Evolutionary conservation across 2,329 filamentous ascomycete species (phyloP).

Genomic region (Penicillium psychrosexuale): DNA sequence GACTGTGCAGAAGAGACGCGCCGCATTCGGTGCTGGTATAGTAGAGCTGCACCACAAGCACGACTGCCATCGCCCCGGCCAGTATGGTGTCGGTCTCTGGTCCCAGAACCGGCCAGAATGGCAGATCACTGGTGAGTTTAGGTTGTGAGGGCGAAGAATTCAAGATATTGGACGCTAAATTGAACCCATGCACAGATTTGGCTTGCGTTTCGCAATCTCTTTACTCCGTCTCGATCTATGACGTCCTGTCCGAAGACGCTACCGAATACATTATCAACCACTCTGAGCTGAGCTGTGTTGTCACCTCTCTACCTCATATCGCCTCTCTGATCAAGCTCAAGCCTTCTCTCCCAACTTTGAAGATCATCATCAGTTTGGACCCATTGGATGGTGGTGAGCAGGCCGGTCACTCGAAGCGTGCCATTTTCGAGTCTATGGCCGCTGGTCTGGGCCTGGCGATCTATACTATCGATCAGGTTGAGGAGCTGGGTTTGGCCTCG

Average conservation of each 20-base stretch:
- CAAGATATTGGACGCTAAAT: background rate
- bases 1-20: slow-evolving; percentile 73
- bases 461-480: slow-evolving; percentile 75
- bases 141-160: background rate
- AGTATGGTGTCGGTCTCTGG: slow-evolving; percentile 78
- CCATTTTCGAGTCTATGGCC: slow-evolving; percentile 73
- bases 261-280: slow-evolving; percentile 97
- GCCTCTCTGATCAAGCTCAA: slow-evolving; percentile 76
- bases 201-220: slow-evolving; percentile 82
- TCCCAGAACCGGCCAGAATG: slow-evolving; percentile 84
- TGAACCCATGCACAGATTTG: slow-evolving; percentile 59
- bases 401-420: slow-evolving; percentile 72
- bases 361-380: slow-evolving; percentile 85
- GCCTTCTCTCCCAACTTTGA: slow-evolving; percentile 72
- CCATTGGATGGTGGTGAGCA: slow-evolving; percentile 75
- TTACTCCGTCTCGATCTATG: slow-evolving; percentile 90
- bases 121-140: slow-evolving; percentile 68
- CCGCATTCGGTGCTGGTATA: slow-evolving; percentile 80
- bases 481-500: slow-evolving; percentile 70
- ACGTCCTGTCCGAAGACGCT: slow-evolving; percentile 86
- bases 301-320: slow-evolving; percentile 76
- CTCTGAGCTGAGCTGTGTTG: slow-evolving; percentile 69
- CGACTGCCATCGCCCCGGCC: slow-evolving; percentile 60
- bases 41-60: slow-evolving; percentile 74
- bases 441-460: slow-evolving; percentile 71